Conservation (phyloP, 1,284 basidiomycete species). For the Rugosomyces carneus region DNA sequence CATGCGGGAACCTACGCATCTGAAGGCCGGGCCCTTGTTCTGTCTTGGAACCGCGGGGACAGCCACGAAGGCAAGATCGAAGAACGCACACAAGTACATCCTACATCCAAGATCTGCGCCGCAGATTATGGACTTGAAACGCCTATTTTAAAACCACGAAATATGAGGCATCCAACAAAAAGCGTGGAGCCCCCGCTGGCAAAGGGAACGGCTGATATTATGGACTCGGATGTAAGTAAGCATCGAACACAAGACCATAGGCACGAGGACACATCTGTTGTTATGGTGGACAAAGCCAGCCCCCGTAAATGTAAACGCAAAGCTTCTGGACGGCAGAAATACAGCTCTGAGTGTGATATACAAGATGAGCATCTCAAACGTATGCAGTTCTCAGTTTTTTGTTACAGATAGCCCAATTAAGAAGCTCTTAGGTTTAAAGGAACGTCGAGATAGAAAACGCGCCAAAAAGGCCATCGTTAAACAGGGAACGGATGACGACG, state of each 20-base stretch:
- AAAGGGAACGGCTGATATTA: background rate
- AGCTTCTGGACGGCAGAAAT: background rate
- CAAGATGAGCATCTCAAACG: background rate
- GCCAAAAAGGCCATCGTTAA: conserved; percentile 47
- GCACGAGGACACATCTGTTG: background rate
- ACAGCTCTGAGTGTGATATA: background rate
- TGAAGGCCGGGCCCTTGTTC: conserved; percentile 31
- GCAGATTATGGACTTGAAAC: conserved; percentile 45
- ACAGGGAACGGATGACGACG: conserved; percentile 21
- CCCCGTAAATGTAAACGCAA: background rate
- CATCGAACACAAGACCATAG: background rate
- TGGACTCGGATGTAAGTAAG: background rate
- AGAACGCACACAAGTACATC: background rate
- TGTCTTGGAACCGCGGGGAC: conserved; percentile 24
- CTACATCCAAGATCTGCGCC: background rate
- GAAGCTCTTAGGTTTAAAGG: conserved; percentile 38
- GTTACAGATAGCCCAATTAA: background rate
- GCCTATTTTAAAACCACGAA: conserved; percentile 51
- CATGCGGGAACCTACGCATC: conserved; percentile 40
- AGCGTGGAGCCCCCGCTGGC: background rate
- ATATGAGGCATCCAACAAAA: conserved; percentile 5
- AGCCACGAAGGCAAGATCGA: background rate
- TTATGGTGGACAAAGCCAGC: background rate
- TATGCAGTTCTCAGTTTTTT: background rate
- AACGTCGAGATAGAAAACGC: conserved; percentile 50